These are phyloP conservation scores for Sclerotinia glacialis DNA, from an alignment of 2,329 filamentous ascomycete genomes.

Conservation along the genomic window DNA sequence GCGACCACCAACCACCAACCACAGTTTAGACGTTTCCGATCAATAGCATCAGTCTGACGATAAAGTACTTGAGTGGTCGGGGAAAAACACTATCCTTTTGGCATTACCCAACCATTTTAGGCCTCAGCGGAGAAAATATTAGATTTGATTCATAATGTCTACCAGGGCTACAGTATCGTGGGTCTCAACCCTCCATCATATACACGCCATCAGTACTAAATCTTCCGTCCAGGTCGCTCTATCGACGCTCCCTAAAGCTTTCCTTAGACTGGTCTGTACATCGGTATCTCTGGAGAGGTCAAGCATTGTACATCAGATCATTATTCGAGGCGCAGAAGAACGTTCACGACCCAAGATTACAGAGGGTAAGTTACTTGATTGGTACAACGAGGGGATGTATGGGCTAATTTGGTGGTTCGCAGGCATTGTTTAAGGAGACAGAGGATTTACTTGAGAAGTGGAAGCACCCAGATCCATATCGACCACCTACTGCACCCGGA, in stretches of 20 bases:
- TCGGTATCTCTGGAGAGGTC: slow-evolving; percentile 88
- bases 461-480: slow-evolving; percentile 97
- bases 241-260: slow-evolving; percentile 89
- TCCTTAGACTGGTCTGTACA: slow-evolving; percentile 94
- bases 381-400: not conserved
- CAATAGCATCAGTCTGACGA: slow-evolving; percentile 14
- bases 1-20: slow-evolving; percentile 10
- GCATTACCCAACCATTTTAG: not conserved
- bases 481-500: slow-evolving; percentile 85
- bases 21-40: slow-evolving; percentile 2
- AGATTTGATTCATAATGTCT: slow-evolving; percentile 34
- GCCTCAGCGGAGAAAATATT: slow-evolving; percentile 3
- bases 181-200: slow-evolving; percentile 20
- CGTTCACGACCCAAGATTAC: slow-evolving; percentile 78
- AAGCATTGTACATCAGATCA: slow-evolving; percentile 91
- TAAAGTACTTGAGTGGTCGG: not conserved
- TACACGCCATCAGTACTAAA: not conserved
- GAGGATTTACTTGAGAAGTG: slow-evolving; percentile 85
- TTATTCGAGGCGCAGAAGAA: slow-evolving; percentile 92
- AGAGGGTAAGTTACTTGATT: slow-evolving; percentile 52
- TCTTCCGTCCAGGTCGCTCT: slow-evolving; percentile 60
- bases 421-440: slow-evolving; percentile 84
- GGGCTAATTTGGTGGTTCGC: slow-evolving; percentile 25
- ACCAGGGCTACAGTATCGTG: slow-evolving; percentile 40
- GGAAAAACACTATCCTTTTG: not conserved